phyloP scores from a whole-genome alignment of 345 rosid species.

The Cochlearia excelsa region DNA sequence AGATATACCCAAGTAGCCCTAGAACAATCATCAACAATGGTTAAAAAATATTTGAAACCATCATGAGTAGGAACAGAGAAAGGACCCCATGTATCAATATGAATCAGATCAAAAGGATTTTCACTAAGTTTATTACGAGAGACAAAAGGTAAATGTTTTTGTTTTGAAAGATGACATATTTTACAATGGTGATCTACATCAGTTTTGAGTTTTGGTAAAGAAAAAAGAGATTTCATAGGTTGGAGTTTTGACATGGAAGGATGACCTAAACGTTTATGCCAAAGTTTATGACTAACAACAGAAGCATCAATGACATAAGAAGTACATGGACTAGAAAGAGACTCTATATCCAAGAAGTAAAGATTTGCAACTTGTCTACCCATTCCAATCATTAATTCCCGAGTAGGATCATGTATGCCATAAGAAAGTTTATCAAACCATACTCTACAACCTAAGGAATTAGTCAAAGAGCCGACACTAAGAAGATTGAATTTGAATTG shows the following conservation, averaged over 20 bases:
- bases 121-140: background rate
- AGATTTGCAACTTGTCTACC: background rate
- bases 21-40: background rate
- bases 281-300: background rate
- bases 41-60: background rate
- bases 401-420: background rate
- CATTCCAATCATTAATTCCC: background rate
- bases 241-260: background rate
- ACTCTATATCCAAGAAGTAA: background rate
- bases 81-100: background rate
- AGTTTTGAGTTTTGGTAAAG: background rate
- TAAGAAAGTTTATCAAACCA: background rate
- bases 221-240: background rate
- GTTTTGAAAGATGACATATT: background rate
- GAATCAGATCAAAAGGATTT: background rate
- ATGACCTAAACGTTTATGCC: slow-evolving; percentile 1
- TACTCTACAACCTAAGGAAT: accelerated
- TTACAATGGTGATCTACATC: background rate
- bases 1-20: background rate
- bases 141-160: background rate
- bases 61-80: background rate
- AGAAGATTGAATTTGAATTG: background rate
- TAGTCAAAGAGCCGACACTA: background rate
- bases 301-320: background rate
- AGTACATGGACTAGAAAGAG: background rate